Base-by-base conservation (phyloP, 75 land plant genomes). In the Picea glauca region DNA sequence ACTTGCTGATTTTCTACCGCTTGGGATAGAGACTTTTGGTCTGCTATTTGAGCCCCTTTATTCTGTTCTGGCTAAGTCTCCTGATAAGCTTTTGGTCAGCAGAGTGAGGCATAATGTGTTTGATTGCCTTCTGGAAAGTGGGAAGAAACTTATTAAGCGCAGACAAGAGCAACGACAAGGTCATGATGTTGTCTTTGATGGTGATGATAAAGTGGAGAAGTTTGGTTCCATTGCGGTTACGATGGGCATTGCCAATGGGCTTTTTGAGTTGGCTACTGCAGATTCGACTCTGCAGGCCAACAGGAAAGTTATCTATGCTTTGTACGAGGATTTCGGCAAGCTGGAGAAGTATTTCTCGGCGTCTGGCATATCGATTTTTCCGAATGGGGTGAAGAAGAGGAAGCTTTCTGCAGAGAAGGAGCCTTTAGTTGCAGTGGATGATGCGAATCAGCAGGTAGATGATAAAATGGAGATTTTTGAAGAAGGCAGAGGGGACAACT, bases 241-340 rank as follows among this genome's bases (percentile, higher is more conserved):
- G 4, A 60, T 88, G 84, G 85, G 83, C 18, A 77, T 94, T 9
- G 85, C 88, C 12, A 80, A 38, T 33, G 83, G 62, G 64, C 87
- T 94, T 13, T 86, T 88, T 59, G 92, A 88, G 61, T 72, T 87
- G 78, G 99, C 98, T 40, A 87, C 93, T n/a, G 77, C 81, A 17
- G 68, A 75, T 3, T 84, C 88, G 12, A 94, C 95, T 73, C 79
- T 80, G 38, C 99, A 96, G 84, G 88, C 85, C 2, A 96, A 92
- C 78, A 84, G 97, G 75, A 94, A 94, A 80, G 80, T 89, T 26
- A 57, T 94, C 76, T 94, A 92, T 81, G 84, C 64, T 56, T 66
- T 96, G 75, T 81, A 87, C 57, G 86, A 90, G 70, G 86, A 80
- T 33, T 96, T 90, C 81, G 58, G 78, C 64, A 91, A 91, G 84